These are phyloP conservation scores for Albophoma yamanashiensis DNA, from an alignment of 2,329 filamentous ascomycete genomes.

Conservation along the genomic window DNA sequence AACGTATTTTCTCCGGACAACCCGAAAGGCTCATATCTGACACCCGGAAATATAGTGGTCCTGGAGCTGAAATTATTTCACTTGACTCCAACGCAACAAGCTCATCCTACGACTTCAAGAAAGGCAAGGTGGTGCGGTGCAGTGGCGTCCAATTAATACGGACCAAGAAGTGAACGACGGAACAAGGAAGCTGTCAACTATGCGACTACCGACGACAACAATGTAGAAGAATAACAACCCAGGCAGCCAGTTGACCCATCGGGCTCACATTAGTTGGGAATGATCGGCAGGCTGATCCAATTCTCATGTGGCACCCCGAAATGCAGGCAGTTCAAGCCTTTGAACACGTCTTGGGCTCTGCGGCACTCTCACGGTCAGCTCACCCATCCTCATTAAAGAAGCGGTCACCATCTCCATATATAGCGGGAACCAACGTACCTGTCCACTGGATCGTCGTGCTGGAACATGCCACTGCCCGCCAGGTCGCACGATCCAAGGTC, in stretches of 20 bases:
- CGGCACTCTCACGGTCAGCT: not conserved
- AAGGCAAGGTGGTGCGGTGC: too few species aligned
- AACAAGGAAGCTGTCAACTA: too few species aligned
- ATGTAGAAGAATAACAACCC: too few species aligned
- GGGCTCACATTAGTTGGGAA: not conserved
- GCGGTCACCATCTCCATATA: not conserved
- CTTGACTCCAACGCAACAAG: too few species aligned
- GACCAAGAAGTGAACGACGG: too few species aligned
- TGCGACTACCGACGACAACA: too few species aligned
- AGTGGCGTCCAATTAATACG: too few species aligned
- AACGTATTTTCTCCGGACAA: not conserved
- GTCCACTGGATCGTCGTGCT: not conserved
- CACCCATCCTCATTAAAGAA: not conserved
- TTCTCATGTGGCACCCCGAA: not conserved
- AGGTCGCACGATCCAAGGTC: not conserved
- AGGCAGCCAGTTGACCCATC: too few species aligned
- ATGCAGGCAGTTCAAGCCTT: not conserved
- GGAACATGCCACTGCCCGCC: not conserved
- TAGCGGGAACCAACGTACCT: not conserved
- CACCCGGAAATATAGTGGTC: too few species aligned
- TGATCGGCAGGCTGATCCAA: not conserved
- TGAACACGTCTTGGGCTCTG: not conserved
- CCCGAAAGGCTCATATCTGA: too few species aligned
- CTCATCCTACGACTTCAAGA: too few species aligned
- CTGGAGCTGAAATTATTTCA: too few species aligned